These are phyloP conservation scores for Trichomonascaceae sp. DNA, from an alignment of 1,139 yeast genomes.

Conservation along the genomic window DNA sequence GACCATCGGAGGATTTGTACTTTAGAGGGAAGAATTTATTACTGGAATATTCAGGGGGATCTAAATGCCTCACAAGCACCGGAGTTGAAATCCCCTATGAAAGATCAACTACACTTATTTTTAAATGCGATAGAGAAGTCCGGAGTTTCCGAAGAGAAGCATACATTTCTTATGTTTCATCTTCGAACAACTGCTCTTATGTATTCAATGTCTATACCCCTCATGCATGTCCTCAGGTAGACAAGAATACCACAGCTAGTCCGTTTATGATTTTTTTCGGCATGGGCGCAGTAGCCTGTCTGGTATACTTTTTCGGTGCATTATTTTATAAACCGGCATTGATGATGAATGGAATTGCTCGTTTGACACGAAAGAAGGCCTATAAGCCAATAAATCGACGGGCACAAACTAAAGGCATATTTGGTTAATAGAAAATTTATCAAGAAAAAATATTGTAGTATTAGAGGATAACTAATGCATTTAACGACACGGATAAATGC, in stretches of 20 bases:
- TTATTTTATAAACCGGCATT: slow-evolving; percentile 15
- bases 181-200: slow-evolving; percentile 69
- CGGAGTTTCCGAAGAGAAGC: slow-evolving; percentile 46
- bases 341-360: slow-evolving; percentile 12
- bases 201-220: slow-evolving; percentile 81
- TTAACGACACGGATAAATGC: not conserved
- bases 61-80: slow-evolving; percentile 47
- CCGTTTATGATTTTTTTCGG: slow-evolving; percentile 27
- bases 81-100: slow-evolving; percentile 43
- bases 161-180: slow-evolving; percentile 63
- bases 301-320: slow-evolving; percentile 28
- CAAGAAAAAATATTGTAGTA: too few species aligned
- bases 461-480: too few species aligned
- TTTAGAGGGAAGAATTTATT: slow-evolving; percentile 69
- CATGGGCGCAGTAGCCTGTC: slow-evolving; percentile 33
- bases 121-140: slow-evolving; percentile 76
- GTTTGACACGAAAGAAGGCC: slow-evolving; percentile 1
- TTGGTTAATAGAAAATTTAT: not conserved
- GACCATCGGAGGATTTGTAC: slow-evolving; percentile 40
- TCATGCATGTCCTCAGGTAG: slow-evolving; percentile 82
- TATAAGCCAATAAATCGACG: not conserved
- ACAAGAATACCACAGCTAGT: slow-evolving; percentile 34
- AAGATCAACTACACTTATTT: slow-evolving; percentile 63
- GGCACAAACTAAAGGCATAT: not conserved
- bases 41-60: slow-evolving; percentile 66